Conservation (phyloP, 306 rosid species). For the Mucuna pruriens region DNA sequence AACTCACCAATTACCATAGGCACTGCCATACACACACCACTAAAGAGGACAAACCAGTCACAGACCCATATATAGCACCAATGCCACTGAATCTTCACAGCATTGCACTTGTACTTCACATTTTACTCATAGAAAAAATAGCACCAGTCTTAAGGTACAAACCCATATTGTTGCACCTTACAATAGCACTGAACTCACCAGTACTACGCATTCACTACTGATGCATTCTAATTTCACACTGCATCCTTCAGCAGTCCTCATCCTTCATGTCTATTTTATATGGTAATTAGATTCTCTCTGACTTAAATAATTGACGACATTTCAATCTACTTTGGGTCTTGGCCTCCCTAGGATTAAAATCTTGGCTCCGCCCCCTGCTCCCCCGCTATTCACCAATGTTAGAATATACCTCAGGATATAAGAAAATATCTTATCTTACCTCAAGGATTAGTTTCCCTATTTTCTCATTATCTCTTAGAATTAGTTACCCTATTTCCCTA, state of each 20-base stretch:
- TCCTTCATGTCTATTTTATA: not conserved
- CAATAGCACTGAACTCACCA: not conserved
- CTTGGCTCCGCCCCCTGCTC: not conserved
- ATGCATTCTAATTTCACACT: not conserved
- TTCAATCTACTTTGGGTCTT: not conserved
- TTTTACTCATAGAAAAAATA: not conserved
- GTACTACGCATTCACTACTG: not conserved
- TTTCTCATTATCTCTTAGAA: not conserved
- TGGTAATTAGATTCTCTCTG: not conserved
- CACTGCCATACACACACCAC: not conserved
- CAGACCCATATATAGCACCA: not conserved
- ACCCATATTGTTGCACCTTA: not conserved
- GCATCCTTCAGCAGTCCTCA: not conserved
- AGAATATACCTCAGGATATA: not conserved
- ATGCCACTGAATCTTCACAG: not conserved
- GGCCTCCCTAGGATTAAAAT: not conserved
- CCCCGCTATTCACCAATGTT: constrained; percentile 4
- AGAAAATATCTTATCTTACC: not conserved
- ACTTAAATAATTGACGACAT: not conserved
- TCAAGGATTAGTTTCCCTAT: not conserved
- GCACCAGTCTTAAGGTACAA: not conserved
- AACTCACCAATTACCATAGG: not conserved
- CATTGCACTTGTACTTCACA: not conserved
- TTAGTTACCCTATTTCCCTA: not conserved
- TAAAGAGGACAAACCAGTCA: not conserved